Percentiles rank a stretch among this genome's conserved stretches.
These are phyloP conservation scores for Sugiyamaella pinicola DNA, from an alignment of 1,139 yeast species.

Conservation along the genomic window DNA sequence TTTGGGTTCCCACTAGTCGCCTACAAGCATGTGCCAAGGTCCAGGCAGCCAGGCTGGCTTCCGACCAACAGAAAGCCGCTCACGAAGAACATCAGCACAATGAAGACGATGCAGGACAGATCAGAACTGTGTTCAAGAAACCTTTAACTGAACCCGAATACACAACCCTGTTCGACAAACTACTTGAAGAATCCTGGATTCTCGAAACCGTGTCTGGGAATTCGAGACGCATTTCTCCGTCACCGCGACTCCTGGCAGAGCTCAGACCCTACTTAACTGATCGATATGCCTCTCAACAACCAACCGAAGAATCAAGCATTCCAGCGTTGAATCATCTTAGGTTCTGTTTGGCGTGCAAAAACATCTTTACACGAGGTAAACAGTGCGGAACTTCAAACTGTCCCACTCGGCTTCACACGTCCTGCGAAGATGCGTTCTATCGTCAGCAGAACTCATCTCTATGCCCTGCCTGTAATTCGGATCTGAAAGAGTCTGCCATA, in stretches of 20 bases:
- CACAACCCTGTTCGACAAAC: constrained; percentile 51
- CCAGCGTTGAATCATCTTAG: constrained; percentile 48
- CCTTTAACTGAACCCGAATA: constrained; percentile 30
- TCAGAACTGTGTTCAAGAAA: constrained; percentile 1
- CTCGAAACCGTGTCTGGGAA: constrained; percentile 9
- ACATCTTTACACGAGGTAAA: constrained; percentile 58
- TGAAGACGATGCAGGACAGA: background rate
- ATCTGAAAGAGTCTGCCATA: constrained; percentile 19
- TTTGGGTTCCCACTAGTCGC: constrained; percentile 16
- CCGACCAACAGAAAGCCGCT: constrained; percentile 3
- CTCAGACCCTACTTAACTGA: constrained; percentile 41
- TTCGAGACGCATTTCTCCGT: constrained; percentile 23
- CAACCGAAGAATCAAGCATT: background rate
- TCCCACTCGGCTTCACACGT: constrained; percentile 50
- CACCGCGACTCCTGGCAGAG: constrained; percentile 34
- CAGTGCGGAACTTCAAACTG: constrained; percentile 46
- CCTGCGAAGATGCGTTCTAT: constrained; percentile 49
- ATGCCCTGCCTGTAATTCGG: constrained; percentile 29
- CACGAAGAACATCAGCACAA: background rate
- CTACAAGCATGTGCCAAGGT: constrained; percentile 1
- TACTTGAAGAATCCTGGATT: constrained; percentile 32
- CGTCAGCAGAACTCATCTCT: constrained; percentile 18
- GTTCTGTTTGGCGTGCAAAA: constrained; percentile 57
- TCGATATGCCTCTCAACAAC: constrained; percentile 45
- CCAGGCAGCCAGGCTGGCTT: background rate